Evolutionary conservation across 495 filamentous ascomycete species (phyloP).

Genomic region (Rostrohypoxylon terebratum): DNA sequence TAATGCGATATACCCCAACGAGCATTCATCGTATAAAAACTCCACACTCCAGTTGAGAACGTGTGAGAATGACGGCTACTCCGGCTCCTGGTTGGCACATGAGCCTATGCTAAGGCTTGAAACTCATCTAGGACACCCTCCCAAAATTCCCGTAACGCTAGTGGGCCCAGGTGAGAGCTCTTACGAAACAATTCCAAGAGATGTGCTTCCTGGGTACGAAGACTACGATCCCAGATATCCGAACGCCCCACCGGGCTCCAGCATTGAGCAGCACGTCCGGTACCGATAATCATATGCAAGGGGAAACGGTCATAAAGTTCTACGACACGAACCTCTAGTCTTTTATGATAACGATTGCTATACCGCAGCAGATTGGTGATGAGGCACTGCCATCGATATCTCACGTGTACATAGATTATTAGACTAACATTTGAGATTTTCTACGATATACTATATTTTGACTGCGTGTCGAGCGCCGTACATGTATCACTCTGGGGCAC

Average conservation of each 20-base stretch:
- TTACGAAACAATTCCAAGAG: constrained; percentile 3
- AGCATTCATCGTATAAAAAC: constrained; percentile 7
- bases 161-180: neutral
- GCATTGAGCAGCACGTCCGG: constrained; percentile 10
- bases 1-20: constrained; percentile 34
- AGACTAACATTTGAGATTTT: too few species aligned
- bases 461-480: too few species aligned
- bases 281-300: constrained; percentile 12
- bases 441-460: too few species aligned
- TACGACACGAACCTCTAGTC: neutral
- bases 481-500: too few species aligned
- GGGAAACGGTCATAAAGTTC: neutral
- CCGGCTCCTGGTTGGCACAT: constrained; percentile 1
- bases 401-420: too few species aligned
- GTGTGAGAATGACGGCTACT: neutral
- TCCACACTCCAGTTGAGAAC: constrained; percentile 1
- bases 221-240: constrained; percentile 37
- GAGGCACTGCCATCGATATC: too few species aligned
- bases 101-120: constrained; percentile 7
- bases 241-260: constrained; percentile 10
- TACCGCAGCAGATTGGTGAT: too few species aligned
- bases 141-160: neutral
- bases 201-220: constrained; percentile 19
- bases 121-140: constrained; percentile 11
- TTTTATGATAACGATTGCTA: too few species aligned